Conservation (phyloP, 768 basidiomycete species). For the Hypholoma fasciculare region DNA sequence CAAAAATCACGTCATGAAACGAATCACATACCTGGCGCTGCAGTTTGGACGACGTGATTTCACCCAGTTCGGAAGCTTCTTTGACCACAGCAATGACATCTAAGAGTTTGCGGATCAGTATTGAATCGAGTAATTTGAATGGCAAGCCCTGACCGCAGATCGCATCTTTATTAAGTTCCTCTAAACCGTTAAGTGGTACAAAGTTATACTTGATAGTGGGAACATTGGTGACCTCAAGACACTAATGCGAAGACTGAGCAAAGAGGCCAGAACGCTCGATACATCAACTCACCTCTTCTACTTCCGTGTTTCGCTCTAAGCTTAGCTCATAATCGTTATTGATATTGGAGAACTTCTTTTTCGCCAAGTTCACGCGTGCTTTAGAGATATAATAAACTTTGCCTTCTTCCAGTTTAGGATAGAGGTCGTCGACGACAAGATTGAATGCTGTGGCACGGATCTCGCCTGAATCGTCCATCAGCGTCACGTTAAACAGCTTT, state of each 20-base stretch:
- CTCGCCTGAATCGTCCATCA: slow-evolving; percentile 94
- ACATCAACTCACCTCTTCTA: slow-evolving; percentile 65
- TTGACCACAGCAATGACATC: slow-evolving; percentile 90
- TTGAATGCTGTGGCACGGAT: slow-evolving; percentile 95
- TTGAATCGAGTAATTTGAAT: background rate
- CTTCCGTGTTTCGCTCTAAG: slow-evolving; percentile 80
- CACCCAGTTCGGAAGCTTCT: slow-evolving; percentile 65
- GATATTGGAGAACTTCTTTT: slow-evolving; percentile 93
- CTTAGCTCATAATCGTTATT: slow-evolving; percentile 91
- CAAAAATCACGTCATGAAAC: background rate
- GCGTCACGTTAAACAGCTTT: slow-evolving; percentile 87
- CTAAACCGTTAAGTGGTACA: slow-evolving; percentile 60
- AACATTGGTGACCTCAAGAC: slow-evolving; percentile 71
- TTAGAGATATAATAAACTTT: slow-evolving; percentile 92
- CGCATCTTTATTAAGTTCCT: slow-evolving; percentile 72
- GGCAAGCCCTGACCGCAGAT: slow-evolving; percentile 67
- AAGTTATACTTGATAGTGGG: slow-evolving; percentile 89
- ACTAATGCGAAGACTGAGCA: slow-evolving; percentile 45
- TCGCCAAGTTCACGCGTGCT: slow-evolving; percentile 91
- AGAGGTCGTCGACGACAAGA: slow-evolving; percentile 76
- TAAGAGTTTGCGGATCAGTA: slow-evolving; percentile 27
- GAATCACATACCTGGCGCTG: slow-evolving; percentile 54
- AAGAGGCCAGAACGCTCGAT: background rate
- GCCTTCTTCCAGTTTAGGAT: slow-evolving; percentile 83
- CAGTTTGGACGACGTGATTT: slow-evolving; percentile 76